These are phyloP conservation scores for Thermoascus crustaceus DNA, from an alignment of 2,329 filamentous ascomycete species.

Conservation along the genomic window DNA sequence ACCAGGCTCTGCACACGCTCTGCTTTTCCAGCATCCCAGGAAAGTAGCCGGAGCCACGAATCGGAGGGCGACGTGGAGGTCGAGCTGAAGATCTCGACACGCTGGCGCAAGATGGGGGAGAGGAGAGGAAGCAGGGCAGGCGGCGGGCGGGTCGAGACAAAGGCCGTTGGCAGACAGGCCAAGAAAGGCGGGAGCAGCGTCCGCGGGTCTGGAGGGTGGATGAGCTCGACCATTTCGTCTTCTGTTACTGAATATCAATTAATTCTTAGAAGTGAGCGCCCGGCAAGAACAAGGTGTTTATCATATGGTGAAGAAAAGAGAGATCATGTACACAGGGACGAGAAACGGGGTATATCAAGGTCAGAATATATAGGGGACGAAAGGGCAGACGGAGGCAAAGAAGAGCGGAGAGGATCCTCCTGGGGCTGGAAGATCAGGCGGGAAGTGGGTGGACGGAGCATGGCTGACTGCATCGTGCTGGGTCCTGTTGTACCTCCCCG, in stretches of 20 bases:
- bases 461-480: constrained; percentile 2
- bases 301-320: neutral
- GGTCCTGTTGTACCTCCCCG: neutral
- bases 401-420: neutral
- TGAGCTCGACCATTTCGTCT: constrained; percentile 49
- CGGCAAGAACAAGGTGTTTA: too few species aligned
- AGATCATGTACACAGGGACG: neutral
- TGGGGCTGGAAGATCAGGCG: neutral
- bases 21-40: constrained; percentile 49
- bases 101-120: constrained; percentile 56
- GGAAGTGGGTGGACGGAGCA: neutral
- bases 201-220: constrained; percentile 48
- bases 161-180: constrained; percentile 55
- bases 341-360: neutral
- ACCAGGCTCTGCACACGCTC: constrained; percentile 47
- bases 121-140: constrained; percentile 54
- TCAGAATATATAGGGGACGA: neutral
- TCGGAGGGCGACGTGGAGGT: constrained; percentile 34
- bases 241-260: too few species aligned
- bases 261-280: too few species aligned
- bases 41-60: constrained; percentile 53
- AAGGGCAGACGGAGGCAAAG: too few species aligned
- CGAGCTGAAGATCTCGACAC: constrained; percentile 49
- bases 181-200: constrained; percentile 54
- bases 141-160: constrained; percentile 51